Evolutionary conservation across 1,284 basidiomycete genomes (phyloP), one percentile per base, ranked within the genome.

Genomic region (Sporisorium graminicola): DNA sequence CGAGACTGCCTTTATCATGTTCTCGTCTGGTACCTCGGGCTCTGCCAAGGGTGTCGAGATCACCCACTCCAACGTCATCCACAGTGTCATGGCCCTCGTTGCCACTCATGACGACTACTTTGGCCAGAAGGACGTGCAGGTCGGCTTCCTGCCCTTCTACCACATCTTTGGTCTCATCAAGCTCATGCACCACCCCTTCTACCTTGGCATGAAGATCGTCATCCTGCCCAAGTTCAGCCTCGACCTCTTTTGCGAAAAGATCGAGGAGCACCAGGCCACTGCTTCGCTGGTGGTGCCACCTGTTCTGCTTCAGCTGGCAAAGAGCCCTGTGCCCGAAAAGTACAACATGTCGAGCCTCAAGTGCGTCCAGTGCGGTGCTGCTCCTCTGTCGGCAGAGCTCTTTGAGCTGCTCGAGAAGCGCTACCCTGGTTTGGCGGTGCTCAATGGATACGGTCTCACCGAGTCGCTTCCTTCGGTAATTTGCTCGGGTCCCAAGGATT

Each of bases 281-380:
- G 86, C 86, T 27, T 83, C 89, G 0, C 86, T 94, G 8, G 88
- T 95, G 52, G 94, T 95, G 0, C 94, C 94, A 0, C 94, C 94
- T 0, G 90, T 97, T 42, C 87, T 94, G 5, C 90, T 96, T 5
- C 88, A 90, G 2, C 87, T 94, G 27, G 88, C 90, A 0, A 90
- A 93, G 91, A 90, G 91, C 84, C 90, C 92, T 88, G 90, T 89
- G 9, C 88, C 92, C 1, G 88, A 90, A 51, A 89, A 92, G 83
- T 92, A 92, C 84, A 89, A 94, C 80, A 72, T 95, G 58, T 89
- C 88, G 3, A 89, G 89, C 1, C 83, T 96, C 14, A 86, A 87
- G 26, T 86, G 89, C 5, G 79, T 94, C 50, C 88, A 91, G 75
- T 92, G 90, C 5, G 94, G 93, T 12, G 95, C 94, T 0, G 95